Conservation (phyloP, 2,329 filamentous ascomycete species). For the Phialocephala subalpina region DNA sequence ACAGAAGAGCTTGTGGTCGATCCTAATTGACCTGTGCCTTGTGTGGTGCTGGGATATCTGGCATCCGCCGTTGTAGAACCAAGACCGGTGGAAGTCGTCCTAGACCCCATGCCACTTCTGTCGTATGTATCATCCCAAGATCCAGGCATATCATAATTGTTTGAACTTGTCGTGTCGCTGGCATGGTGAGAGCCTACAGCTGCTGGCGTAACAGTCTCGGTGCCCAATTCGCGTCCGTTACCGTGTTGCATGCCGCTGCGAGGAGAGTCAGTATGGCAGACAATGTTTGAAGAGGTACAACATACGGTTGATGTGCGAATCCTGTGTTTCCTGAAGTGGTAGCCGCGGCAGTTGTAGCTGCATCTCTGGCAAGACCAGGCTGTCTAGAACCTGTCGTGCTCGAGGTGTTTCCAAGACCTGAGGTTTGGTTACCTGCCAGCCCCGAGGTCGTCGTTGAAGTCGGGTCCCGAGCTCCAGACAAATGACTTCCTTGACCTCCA, state of each 20-base stretch:
- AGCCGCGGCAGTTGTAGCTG: not conserved
- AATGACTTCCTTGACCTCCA: not conserved
- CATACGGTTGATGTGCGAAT: not conserved
- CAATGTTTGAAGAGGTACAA: not conserved
- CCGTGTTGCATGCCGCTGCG: not conserved
- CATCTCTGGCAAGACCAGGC: not conserved
- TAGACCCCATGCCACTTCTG: not conserved
- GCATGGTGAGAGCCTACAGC: not conserved
- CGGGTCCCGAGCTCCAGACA: not conserved
- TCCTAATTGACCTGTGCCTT: conserved; percentile 4
- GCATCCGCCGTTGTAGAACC: not conserved
- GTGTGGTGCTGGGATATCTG: conserved; percentile 35
- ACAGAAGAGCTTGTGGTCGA: conserved; percentile 11
- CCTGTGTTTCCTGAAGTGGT: not conserved
- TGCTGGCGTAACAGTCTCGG: not conserved
- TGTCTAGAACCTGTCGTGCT: not conserved
- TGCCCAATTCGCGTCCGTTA: not conserved
- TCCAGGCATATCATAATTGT: not conserved
- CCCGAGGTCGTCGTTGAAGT: not conserved
- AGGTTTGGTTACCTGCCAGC: not conserved
- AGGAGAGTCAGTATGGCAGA: not conserved
- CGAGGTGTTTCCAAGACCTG: not conserved
- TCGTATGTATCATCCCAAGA: conserved; percentile 3
- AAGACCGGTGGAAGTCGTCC: not conserved
- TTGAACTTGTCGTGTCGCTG: not conserved